Percentiles rank a stretch among this genome's conserved stretches.
These are phyloP conservation scores for Leccinum pachyderme DNA, from an alignment of 1,284 basidiomycete species.

Conservation along the genomic window DNA sequence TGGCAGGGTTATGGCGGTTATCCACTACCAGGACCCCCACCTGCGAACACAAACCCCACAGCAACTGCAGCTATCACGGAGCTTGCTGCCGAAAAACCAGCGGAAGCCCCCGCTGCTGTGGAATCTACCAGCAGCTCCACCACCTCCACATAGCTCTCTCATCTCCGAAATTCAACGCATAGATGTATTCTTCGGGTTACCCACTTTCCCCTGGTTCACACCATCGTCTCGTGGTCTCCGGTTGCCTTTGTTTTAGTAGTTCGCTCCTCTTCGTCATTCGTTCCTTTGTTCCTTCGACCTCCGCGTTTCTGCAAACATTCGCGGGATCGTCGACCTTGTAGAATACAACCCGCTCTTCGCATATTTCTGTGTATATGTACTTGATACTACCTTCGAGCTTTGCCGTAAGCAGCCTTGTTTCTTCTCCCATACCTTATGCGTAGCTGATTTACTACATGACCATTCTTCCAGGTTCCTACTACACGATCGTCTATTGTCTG, in stretches of 20 bases:
- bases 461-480: conserved; percentile 11
- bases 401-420: conserved; percentile 1
- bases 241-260: conserved; percentile 29
- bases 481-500: conserved; percentile 11
- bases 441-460: conserved; percentile 15
- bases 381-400: conserved; percentile 5
- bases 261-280: conserved; percentile 1
- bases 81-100: conserved; percentile 24
- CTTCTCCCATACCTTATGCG: conserved; percentile 18
- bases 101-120: conserved; percentile 20
- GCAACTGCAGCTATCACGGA: conserved; percentile 15
- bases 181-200: conserved; percentile 25
- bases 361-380: conserved; percentile 35
- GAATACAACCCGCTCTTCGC: conserved; percentile 23
- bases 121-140: conserved; percentile 19
- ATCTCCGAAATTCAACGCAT: background rate
- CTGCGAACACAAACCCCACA: conserved; percentile 14
- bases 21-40: conserved; percentile 23
- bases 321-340: conserved; percentile 20
- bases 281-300: conserved; percentile 5
- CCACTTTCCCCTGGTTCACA: conserved; percentile 9
- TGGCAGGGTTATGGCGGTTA: conserved; percentile 31
- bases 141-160: conserved; percentile 19
- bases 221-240: conserved; percentile 12
- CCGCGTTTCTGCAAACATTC: conserved; percentile 4